Percentiles rank a stretch among this genome's conserved stretches.
Evolutionary conservation across 1,284 basidiomycete genomes (phyloP).

Genomic region (Bjerkandera adusta): DNA sequence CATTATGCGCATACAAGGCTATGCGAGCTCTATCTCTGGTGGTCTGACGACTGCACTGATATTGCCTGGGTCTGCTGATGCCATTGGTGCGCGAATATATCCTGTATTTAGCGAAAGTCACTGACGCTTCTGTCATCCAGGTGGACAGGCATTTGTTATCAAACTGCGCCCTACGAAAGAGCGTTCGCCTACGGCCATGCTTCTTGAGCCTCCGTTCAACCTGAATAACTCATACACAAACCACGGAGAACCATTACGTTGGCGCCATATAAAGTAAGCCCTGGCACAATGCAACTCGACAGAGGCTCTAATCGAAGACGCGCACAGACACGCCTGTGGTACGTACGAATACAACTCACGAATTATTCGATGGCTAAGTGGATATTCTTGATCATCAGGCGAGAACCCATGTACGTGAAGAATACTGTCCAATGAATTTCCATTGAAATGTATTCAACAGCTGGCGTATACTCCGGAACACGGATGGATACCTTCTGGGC

Average conservation of each 20-base stretch:
- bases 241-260: conserved; percentile 33
- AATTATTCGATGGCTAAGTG: too few relatives aligned
- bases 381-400: conserved; percentile 20
- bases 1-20: conserved; percentile 35
- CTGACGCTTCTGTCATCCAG: conserved; percentile 11
- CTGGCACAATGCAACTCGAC: neutral
- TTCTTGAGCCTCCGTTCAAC: conserved; percentile 47
- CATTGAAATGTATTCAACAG: conserved; percentile 8
- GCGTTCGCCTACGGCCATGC: conserved; percentile 42
- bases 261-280: conserved; percentile 46
- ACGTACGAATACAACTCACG: neutral
- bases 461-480: conserved; percentile 34
- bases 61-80: conserved; percentile 55
- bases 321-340: conserved; percentile 38
- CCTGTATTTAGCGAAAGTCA: neutral
- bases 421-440: neutral
- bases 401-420: conserved; percentile 33
- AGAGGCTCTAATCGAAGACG: neutral
- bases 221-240: conserved; percentile 33
- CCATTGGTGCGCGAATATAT: conserved; percentile 20
- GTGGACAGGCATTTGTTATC: conserved; percentile 41
- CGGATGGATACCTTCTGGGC: conserved; percentile 47
- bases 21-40: conserved; percentile 42
- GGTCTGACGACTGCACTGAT: conserved; percentile 74
- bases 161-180: conserved; percentile 48